Percentiles rank a stretch among this genome's conserved stretches.
Conservation (phyloP, 1,139 yeast genomes). For the Protomyces gravidus region DNA sequence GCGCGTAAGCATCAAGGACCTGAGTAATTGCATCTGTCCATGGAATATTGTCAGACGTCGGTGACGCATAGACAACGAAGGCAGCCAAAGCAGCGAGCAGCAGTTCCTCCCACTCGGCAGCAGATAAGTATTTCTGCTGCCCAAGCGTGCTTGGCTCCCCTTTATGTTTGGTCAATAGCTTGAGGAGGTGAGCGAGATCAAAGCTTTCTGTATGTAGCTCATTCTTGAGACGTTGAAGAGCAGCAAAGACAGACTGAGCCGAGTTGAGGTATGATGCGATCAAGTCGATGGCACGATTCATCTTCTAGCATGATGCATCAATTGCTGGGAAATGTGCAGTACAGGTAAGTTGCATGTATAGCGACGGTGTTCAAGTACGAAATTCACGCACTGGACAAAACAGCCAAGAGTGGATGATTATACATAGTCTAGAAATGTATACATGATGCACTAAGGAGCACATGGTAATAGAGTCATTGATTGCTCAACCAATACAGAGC, state of each 20-base stretch:
- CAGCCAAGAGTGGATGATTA: too few relatives aligned
- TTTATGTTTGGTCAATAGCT: background rate
- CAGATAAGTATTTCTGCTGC: background rate
- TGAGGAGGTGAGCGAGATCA: constrained; percentile 6
- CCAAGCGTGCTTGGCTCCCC: constrained; percentile 8
- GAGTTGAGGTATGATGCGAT: constrained; percentile 18
- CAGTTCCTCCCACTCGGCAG: background rate
- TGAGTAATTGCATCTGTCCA: background rate
- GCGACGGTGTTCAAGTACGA: too few relatives aligned
- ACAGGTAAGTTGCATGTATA: too few relatives aligned
- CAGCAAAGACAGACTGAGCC: constrained; percentile 9
- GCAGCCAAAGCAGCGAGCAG: constrained; percentile 13
- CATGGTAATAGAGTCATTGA: too few relatives aligned
- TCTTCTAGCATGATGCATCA: too few relatives aligned
- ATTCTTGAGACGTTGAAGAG: constrained; percentile 22
- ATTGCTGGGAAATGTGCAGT: too few relatives aligned
- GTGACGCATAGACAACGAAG: constrained; percentile 6
- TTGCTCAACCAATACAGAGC: too few relatives aligned
- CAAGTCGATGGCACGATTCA: constrained; percentile 11
- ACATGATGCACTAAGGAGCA: too few relatives aligned
- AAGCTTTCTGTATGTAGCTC: constrained; percentile 11
- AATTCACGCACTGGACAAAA: too few relatives aligned
- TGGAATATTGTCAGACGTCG: background rate
- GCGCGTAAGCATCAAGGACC: background rate
- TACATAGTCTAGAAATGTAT: too few relatives aligned